Base-by-base conservation (phyloP, 176 grass and related monocot species). In the Paspalum vaginatum region DNA sequence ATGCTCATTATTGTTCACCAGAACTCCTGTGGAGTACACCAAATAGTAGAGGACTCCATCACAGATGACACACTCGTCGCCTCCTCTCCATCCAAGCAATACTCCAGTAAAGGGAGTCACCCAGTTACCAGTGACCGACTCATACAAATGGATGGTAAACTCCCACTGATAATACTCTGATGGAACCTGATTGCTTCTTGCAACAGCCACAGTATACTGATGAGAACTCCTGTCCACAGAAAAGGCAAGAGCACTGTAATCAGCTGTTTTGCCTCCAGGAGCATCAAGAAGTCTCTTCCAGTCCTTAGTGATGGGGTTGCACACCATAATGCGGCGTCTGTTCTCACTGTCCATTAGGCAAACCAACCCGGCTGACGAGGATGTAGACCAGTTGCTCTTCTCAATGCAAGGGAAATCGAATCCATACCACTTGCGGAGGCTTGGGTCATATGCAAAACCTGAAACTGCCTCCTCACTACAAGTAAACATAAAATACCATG, bases 401-500 rank as follows among this genome's bases (percentile, higher is more conserved):
- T 92, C 94, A 44, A 97, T 94, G 65, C 91, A 94, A 50, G 94
- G 94, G 68, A 97, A 97, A 46, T 91, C 85, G 4, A 97, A 94
- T 45, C 66, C 79, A 62, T 92, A 94, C 94, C 94, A 97, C 62
- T 92, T 97, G 11, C 91, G 78, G 38, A 79, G 81, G 67, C 85
- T 88, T 0, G 91, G 86, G 44, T 90, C 94, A 44, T 90, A 94
- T 12, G 89, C 61, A 26, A 85, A 88, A 69, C 94, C 94, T 8
- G 87, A 79, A 12, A 97, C 89, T 1, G 20, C 76, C 43, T 88
- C 91, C 65, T 94, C 87, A 10, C 91, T 87, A 55, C 89, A 94
- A 25, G 85, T 94, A 48, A 94, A 94, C 94, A 97, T 97, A 79
- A 97, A 94, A 87, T 97, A 97, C 94, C 94, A 94, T 77, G 94